These are phyloP conservation scores for Boletus sensibilis DNA, from an alignment of 768 basidiomycete species.

Conservation along the genomic window DNA sequence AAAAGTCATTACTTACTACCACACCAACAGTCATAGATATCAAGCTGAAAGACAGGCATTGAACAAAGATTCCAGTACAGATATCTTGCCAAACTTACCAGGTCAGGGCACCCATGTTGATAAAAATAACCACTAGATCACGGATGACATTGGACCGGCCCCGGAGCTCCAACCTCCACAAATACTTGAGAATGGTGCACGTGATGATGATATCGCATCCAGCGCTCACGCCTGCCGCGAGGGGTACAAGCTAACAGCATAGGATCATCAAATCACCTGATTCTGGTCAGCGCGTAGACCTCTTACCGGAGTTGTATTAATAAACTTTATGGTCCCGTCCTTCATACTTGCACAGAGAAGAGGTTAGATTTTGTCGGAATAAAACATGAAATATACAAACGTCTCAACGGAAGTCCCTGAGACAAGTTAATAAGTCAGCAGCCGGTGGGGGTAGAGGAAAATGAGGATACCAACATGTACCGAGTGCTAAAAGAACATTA, in stretches of 20 bases:
- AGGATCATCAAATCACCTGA: not conserved
- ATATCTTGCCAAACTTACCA: conserved; percentile 1
- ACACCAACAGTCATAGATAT: conserved; percentile 6
- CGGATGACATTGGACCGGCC: conserved; percentile 1
- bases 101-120: conserved; percentile 18
- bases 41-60: not conserved
- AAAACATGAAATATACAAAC: not conserved
- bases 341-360: not conserved
- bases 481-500: conserved; percentile 3
- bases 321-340: not conserved
- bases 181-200: conserved; percentile 3
- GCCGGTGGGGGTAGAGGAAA: not conserved
- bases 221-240: conserved; percentile 2
- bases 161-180: conserved; percentile 14
- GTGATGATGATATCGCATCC: conserved; percentile 16
- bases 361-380: not conserved
- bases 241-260: conserved; percentile 7
- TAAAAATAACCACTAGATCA: conserved; percentile 10
- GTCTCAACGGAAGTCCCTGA: not conserved
- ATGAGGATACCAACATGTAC: conserved; percentile 5
- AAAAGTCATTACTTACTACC: not conserved
- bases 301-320: conserved; percentile 9
- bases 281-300: too few relatives aligned
- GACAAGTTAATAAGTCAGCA: not conserved
- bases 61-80: not conserved